Evolutionary conservation across 345 rosid species (phyloP).

Genomic region (Lenwebbia sp.): DNA sequence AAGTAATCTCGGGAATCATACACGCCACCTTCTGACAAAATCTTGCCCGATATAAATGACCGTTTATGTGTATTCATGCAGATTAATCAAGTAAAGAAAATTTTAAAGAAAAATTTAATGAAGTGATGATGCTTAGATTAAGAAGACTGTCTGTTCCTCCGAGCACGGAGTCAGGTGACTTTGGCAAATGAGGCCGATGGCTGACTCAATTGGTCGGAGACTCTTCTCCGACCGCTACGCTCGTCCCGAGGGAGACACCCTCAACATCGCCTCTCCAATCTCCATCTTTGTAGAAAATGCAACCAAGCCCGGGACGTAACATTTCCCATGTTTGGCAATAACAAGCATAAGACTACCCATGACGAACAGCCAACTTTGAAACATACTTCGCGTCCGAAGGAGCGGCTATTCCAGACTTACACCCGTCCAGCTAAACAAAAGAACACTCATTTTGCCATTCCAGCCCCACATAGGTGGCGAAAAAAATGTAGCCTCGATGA

Average conservation of each 20-base stretch:
- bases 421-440: not conserved
- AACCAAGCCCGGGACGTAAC: not conserved
- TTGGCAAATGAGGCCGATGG: not conserved
- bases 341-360: not conserved
- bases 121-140: not conserved
- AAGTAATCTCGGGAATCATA: no score
- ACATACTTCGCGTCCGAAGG: slow-evolving; percentile 15
- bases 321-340: not conserved
- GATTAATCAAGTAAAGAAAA: not conserved
- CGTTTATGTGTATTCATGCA: not conserved
- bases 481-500: not conserved
- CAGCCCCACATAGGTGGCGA: not conserved
- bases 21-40: no score
- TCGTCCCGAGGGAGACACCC: not conserved
- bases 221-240: not conserved
- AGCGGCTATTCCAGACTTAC: not conserved
- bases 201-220: not conserved
- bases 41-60: no score
- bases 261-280: not conserved
- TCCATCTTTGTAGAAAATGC: not conserved
- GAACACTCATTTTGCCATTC: not conserved
- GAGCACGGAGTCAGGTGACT: not conserved
- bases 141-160: not conserved
- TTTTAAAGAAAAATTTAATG: not conserved
- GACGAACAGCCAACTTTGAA: slow-evolving; percentile 10